Evolutionary conservation across 129 eudicot genomes (phyloP).

Genomic region (Kitagawia praeruptora): DNA sequence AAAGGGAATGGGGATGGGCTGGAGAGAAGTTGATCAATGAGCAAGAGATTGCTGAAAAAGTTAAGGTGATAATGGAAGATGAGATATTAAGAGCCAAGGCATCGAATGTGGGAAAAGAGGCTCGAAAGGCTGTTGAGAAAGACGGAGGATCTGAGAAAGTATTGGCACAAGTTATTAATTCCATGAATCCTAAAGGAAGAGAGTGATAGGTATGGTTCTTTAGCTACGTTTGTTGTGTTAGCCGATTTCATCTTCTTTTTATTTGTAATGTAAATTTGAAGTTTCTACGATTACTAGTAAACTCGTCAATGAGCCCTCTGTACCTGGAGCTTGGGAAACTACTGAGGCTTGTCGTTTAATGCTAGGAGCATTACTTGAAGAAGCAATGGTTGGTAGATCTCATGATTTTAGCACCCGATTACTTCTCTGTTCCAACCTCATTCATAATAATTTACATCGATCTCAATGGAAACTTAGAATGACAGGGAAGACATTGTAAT

Average conservation of each 20-base stretch:
- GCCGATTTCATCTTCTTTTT: neutral
- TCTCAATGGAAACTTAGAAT: no score
- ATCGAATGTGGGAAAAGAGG: constrained; percentile 27
- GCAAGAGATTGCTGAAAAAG: constrained; percentile 24
- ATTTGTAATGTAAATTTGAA: neutral
- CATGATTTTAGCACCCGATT: no score
- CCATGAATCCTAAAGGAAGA: neutral
- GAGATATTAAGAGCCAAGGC: constrained; percentile 17
- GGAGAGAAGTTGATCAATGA: constrained; percentile 28
- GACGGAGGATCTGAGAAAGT: constrained; percentile 28
- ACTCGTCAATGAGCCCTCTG: no score
- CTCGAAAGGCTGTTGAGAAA: constrained; percentile 18
- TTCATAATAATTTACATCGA: no score
- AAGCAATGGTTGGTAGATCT: no score
- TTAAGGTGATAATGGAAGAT: constrained; percentile 26
- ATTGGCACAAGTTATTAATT: constrained; percentile 21
- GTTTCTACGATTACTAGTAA: neutral
- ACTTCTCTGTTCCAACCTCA: no score
- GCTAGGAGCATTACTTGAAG: no score
- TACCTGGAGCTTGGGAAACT: neutral
- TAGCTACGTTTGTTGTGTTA: neutral
- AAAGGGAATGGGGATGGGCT: constrained; percentile 36
- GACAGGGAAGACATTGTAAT: no score
- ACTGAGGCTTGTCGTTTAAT: neutral
- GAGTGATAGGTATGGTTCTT: neutral